These are phyloP conservation scores for Kluyveromyces nonfermentans DNA, from an alignment of 805 yeast genomes.

Conservation along the genomic window DNA sequence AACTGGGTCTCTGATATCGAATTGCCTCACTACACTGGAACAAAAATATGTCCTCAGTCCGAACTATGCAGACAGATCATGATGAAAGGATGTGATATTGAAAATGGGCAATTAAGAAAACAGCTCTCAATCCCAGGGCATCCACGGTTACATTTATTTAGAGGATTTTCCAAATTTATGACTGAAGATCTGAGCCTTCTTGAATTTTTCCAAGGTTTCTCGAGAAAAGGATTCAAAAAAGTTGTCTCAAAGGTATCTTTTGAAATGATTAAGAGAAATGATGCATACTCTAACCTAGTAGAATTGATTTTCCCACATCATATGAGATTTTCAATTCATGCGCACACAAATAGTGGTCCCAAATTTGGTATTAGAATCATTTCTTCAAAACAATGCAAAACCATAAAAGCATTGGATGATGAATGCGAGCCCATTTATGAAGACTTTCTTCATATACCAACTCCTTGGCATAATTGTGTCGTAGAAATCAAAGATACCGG, in stretches of 20 bases:
- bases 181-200: slow-evolving; percentile 43
- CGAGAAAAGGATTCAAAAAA: slow-evolving; percentile 43
- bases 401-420: slow-evolving; percentile 35
- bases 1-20: slow-evolving; percentile 23
- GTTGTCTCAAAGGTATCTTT: slow-evolving; percentile 45
- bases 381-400: slow-evolving; percentile 35
- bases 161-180: slow-evolving; percentile 56
- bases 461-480: slow-evolving; percentile 58
- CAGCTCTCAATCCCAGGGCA: slow-evolving; percentile 49
- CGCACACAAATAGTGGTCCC: slow-evolving; percentile 51
- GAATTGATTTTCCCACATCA: slow-evolving; percentile 52
- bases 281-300: slow-evolving; percentile 54
- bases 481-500: slow-evolving; percentile 33
- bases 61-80: slow-evolving; percentile 34
- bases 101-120: slow-evolving; percentile 55
- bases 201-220: slow-evolving; percentile 30
- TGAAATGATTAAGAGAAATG: slow-evolving; percentile 57
- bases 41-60: slow-evolving; percentile 30
- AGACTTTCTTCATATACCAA: slow-evolving; percentile 52
- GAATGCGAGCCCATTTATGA: slow-evolving; percentile 36
- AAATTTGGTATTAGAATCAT: slow-evolving; percentile 48
- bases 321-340: slow-evolving; percentile 51
- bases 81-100: slow-evolving; percentile 39
- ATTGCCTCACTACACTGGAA: slow-evolving; percentile 32
- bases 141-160: slow-evolving; percentile 42